Conservation (phyloP, 1,284 basidiomycete genomes). For the Trametes versicolor region DNA sequence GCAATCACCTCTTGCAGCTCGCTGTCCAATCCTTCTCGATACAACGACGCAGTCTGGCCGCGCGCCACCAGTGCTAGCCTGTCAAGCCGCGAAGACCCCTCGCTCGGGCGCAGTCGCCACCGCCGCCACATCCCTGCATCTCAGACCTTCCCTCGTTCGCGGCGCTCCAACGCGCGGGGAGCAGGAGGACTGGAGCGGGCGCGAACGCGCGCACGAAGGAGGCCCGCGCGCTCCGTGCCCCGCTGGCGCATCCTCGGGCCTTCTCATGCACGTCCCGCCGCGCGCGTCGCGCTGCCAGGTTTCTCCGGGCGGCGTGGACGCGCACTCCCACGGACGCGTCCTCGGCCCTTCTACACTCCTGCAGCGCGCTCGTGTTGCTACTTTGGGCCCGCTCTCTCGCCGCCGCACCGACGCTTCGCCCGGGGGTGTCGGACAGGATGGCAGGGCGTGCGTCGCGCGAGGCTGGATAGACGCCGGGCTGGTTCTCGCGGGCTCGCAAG, state of each 20-base stretch:
- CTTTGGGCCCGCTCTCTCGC: slow-evolving; percentile 7
- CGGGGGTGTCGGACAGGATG: slow-evolving; percentile 21
- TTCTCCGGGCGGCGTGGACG: slow-evolving; percentile 31
- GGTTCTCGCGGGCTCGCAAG: background rate
- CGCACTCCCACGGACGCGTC: slow-evolving; percentile 16
- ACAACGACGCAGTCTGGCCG: background rate
- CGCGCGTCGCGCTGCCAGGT: slow-evolving; percentile 26
- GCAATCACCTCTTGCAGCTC: background rate
- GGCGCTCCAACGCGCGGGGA: slow-evolving; percentile 24
- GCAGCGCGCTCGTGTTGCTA: background rate
- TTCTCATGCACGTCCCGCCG: slow-evolving; percentile 31
- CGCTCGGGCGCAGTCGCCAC: slow-evolving; percentile 12
- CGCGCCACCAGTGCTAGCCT: background rate
- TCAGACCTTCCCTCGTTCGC: background rate
- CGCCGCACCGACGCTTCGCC: slow-evolving; percentile 13
- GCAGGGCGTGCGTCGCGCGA: background rate
- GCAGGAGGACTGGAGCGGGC: slow-evolving; percentile 1
- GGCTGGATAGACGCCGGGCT: background rate
- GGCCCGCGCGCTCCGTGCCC: background rate
- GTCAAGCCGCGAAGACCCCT: slow-evolving; percentile 7
- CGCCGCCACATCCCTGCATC: background rate
- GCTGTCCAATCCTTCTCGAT: slow-evolving; percentile 9
- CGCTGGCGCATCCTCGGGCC: slow-evolving; percentile 31
- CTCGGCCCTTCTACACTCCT: slow-evolving; percentile 13
- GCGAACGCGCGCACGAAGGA: slow-evolving; percentile 4